These are phyloP conservation scores for Ustilago xerochloae DNA, from an alignment of 1,284 basidiomycete species.

Conservation along the genomic window DNA sequence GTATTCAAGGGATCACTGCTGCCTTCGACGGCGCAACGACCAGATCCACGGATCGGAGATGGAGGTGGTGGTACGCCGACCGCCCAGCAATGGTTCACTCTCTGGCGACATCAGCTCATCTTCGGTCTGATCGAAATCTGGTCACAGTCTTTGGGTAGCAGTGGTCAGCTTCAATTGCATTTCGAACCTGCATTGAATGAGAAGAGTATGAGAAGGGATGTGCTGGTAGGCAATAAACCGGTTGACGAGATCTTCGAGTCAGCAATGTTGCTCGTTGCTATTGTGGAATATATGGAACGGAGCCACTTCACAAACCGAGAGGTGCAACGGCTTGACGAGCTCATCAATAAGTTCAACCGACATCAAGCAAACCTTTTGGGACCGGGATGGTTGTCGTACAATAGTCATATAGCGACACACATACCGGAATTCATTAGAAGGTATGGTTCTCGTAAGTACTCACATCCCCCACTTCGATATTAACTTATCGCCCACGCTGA, in stretches of 20 bases:
- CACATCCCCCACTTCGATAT: too few species aligned
- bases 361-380: constrained; percentile 3
- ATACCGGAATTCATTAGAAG: not conserved
- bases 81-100: not conserved
- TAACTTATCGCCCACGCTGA: not conserved
- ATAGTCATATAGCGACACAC: constrained; percentile 5
- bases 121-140: constrained; percentile 9
- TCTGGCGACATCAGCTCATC: not conserved
- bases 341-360: not conserved
- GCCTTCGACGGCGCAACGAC: not conserved
- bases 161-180: not conserved
- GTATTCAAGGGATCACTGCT: not conserved
- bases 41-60: not conserved
- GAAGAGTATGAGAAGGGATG: not conserved
- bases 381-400: constrained; percentile 10
- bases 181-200: too few species aligned
- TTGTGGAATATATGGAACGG: constrained; percentile 1
- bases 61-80: not conserved
- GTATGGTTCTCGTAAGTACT: not conserved
- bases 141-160: not conserved
- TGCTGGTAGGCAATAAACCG: not conserved
- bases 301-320: not conserved
- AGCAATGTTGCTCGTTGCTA: not conserved
- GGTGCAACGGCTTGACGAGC: not conserved
- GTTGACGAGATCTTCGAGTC: not conserved